phyloP scores from a whole-genome alignment of 345 rosid genomes.

The Pelargonium nanum region DNA sequence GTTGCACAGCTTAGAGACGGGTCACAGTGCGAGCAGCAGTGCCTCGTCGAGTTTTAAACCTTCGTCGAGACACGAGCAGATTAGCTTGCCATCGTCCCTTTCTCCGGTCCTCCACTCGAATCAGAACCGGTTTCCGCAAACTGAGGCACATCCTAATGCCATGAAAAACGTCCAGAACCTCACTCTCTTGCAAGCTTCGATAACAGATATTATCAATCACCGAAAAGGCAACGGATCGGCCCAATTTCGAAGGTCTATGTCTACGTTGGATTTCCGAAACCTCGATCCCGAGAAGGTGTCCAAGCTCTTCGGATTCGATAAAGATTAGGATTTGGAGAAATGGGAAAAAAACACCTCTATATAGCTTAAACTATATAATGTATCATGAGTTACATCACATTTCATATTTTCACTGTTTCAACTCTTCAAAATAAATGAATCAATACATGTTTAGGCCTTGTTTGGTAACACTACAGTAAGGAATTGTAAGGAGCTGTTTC shows the following conservation, averaged over 20 bases:
- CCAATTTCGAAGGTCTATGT: slow-evolving; percentile 35
- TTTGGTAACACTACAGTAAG: no score
- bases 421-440: neutral
- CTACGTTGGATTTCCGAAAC: slow-evolving; percentile 38
- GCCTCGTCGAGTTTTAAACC: slow-evolving; percentile 16
- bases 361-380: neutral
- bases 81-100: slow-evolving; percentile 20
- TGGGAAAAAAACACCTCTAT: neutral
- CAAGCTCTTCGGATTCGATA: slow-evolving; percentile 24
- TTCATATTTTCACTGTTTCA: no score
- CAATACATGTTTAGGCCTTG: slow-evolving; percentile 1
- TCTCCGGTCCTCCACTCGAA: slow-evolving; percentile 24
- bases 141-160: slow-evolving; percentile 51
- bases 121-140: slow-evolving; percentile 12
- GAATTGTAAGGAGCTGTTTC: no score
- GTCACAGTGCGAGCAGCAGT: slow-evolving; percentile 24
- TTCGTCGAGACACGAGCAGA: neutral
- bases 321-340: slow-evolving; percentile 8
- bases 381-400: slow-evolving; percentile 1
- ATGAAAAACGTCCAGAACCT: slow-evolving; percentile 40
- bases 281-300: slow-evolving; percentile 34
- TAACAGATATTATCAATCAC: slow-evolving; percentile 36
- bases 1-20: slow-evolving; percentile 17
- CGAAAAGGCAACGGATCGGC: slow-evolving; percentile 26
- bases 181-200: slow-evolving; percentile 46